Evolutionary conservation across 768 basidiomycete genomes (phyloP).

Genomic region (Naganishia friedmannii): DNA sequence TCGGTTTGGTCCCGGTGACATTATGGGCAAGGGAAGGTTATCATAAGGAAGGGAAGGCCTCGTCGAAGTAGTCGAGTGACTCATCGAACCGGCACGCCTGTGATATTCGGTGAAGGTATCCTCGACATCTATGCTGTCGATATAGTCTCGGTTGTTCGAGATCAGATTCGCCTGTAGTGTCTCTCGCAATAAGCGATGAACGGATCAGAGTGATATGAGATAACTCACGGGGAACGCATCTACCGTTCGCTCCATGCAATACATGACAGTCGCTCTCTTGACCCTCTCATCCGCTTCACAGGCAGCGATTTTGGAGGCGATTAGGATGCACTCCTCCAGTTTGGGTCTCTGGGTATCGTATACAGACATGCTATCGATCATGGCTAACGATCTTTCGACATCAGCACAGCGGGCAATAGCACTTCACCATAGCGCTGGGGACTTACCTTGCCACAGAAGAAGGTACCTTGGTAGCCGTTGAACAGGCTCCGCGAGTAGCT

Average conservation of each 20-base stretch:
- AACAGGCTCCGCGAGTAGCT: conserved; percentile 92
- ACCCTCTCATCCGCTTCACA: conserved; percentile 92
- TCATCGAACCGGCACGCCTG: not conserved
- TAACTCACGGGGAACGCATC: conserved; percentile 73
- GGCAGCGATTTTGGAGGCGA: conserved; percentile 82
- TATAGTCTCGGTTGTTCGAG: conserved; percentile 77
- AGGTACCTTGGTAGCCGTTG: conserved; percentile 94
- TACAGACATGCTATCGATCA: conserved; percentile 82
- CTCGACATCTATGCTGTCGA: conserved; percentile 91
- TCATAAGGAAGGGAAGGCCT: conserved; percentile 16
- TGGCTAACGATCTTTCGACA: conserved; percentile 56
- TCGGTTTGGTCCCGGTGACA: conserved; percentile 49
- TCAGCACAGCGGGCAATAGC: too few relatives aligned
- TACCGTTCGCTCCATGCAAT: conserved; percentile 75
- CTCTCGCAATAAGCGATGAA: not conserved
- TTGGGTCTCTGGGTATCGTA: conserved; percentile 73
- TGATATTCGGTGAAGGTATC: conserved; percentile 56
- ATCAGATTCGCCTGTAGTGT: conserved; percentile 67
- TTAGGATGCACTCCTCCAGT: conserved; percentile 76
- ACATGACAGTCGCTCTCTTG: conserved; percentile 80
- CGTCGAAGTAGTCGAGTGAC: not conserved
- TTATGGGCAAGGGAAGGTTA: conserved; percentile 15
- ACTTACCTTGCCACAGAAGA: conserved; percentile 69
- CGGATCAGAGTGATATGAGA: not conserved
- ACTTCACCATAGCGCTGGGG: too few relatives aligned